These are phyloP conservation scores for Claviceps africana DNA, from an alignment of 2,329 filamentous ascomycete species.

Conservation along the genomic window DNA sequence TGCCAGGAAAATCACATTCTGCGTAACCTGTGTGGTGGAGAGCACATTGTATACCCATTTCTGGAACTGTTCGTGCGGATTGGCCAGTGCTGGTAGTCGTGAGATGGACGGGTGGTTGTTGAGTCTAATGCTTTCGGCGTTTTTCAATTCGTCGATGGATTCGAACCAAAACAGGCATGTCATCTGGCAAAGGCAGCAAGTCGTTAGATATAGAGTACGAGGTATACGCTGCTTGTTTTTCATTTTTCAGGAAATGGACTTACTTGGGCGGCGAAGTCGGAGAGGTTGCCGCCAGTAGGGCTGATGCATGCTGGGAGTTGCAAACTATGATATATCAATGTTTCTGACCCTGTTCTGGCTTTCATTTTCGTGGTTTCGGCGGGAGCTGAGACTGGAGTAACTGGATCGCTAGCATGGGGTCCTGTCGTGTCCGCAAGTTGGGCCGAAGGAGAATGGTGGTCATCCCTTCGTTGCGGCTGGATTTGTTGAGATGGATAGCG, in stretches of 20 bases:
- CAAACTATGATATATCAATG: constrained; percentile 44
- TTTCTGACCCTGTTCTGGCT: constrained; percentile 26
- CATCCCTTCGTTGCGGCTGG: constrained; percentile 3
- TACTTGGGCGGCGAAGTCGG: constrained; percentile 75
- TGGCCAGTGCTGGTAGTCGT: constrained; percentile 54
- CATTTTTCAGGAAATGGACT: constrained; percentile 11
- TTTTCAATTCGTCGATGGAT: constrained; percentile 61
- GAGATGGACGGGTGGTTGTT: constrained; percentile 28
- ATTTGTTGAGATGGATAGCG: constrained; percentile 17
- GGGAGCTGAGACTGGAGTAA: constrained; percentile 23
- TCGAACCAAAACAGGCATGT: constrained; percentile 98
- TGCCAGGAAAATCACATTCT: constrained; percentile 84
- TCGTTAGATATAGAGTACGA: not conserved
- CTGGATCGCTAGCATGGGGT: constrained; percentile 21
- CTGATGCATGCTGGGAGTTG: constrained; percentile 67
- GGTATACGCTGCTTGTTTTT: not conserved
- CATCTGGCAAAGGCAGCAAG: constrained; percentile 40
- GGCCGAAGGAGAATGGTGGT: not conserved
- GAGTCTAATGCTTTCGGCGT: constrained; percentile 49
- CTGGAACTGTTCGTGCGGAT: constrained; percentile 65
- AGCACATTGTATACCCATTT: constrained; percentile 91
- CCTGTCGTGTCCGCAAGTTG: constrained; percentile 11
- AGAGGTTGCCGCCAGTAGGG: constrained; percentile 57
- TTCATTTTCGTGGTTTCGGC: constrained; percentile 15
- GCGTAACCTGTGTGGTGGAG: constrained; percentile 87